A percentile compares a stretch with the other conserved stretches of the same genome.
These are phyloP conservation scores for Euphrasia arctica DNA, from an alignment of 305 asterid species.

Conservation along the genomic window DNA sequence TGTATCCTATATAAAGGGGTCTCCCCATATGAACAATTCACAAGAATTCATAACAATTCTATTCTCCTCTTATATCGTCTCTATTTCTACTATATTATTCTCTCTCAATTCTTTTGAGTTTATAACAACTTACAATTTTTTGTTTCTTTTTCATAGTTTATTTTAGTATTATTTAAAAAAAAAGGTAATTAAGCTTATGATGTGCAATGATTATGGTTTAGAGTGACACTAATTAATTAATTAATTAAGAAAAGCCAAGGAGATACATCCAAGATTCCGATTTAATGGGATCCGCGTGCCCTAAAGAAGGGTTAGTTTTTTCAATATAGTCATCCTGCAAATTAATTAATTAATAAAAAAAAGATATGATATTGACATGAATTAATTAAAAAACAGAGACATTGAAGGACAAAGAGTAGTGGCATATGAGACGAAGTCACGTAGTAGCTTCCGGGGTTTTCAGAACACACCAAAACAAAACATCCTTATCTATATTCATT, in stretches of 20 bases:
- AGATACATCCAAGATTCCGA: not conserved
- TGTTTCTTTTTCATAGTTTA: not conserved
- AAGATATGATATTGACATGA: not conserved
- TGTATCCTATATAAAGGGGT: too few relatives aligned
- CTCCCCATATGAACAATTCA: too few relatives aligned
- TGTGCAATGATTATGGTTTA: too few relatives aligned
- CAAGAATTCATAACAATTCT: too few relatives aligned
- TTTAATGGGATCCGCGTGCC: constrained; percentile 1
- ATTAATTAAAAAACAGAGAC: not conserved
- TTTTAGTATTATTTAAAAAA: too few relatives aligned
- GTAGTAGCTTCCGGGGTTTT: constrained; percentile 33
- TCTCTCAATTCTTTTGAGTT: too few relatives aligned
- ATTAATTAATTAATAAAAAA: not conserved
- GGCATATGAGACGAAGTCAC: constrained; percentile 27
- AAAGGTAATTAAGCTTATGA: too few relatives aligned
- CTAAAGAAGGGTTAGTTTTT: not conserved
- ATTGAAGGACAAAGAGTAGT: constrained; percentile 18
- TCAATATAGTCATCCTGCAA: not conserved
- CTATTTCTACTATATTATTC: too few relatives aligned
- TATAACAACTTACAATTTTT: not conserved
- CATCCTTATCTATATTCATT: constrained; percentile 27
- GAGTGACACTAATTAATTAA: too few relatives aligned
- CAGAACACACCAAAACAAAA: constrained; percentile 3
- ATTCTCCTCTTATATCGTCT: too few relatives aligned
- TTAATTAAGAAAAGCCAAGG: too few relatives aligned